phyloP scores from a whole-genome alignment of 176 grass and related monocot genomes.

The Microstegium vimineum region DNA sequence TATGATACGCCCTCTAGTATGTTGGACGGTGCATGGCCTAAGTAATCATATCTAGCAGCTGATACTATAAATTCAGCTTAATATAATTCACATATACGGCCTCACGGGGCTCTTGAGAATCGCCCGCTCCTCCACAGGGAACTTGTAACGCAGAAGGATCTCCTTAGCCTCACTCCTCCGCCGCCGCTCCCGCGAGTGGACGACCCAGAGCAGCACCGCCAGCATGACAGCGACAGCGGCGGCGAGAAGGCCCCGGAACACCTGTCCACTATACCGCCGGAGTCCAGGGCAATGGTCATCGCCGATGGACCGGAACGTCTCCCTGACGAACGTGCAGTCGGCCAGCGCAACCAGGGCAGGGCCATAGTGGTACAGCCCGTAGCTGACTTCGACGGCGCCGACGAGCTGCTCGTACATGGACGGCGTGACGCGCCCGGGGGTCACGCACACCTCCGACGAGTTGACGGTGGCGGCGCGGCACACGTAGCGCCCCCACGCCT shows the following conservation, averaged over 20 bases:
- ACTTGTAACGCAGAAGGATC: neutral
- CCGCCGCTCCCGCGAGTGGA: slow-evolving; percentile 36
- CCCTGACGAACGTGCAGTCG: slow-evolving; percentile 51
- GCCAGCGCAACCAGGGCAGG: slow-evolving; percentile 31
- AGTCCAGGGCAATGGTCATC: slow-evolving; percentile 43
- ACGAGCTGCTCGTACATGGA: slow-evolving; percentile 41
- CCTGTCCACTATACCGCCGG: slow-evolving; percentile 36
- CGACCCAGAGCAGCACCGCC: slow-evolving; percentile 42
- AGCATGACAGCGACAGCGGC: slow-evolving; percentile 28
- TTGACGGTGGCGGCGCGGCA: neutral
- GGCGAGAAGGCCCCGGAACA: slow-evolving; percentile 42
- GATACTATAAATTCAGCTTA: neutral
- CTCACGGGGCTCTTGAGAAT: slow-evolving; percentile 11
- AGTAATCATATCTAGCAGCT: neutral
- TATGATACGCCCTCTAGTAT: neutral
- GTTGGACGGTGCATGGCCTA: neutral
- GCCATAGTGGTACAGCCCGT: slow-evolving; percentile 40
- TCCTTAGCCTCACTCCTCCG: slow-evolving; percentile 30
- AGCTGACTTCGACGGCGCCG: slow-evolving; percentile 41
- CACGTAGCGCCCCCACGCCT: slow-evolving; percentile 15
- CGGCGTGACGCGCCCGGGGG: slow-evolving; percentile 32
- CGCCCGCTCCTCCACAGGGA: slow-evolving; percentile 26
- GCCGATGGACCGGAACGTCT: slow-evolving; percentile 43
- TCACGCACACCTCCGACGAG: slow-evolving; percentile 4
- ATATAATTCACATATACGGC: slow-evolving; percentile 7